A percentile compares a stretch with the other conserved stretches of the same genome.
Conservation (phyloP, 768 basidiomycete species). For the Guyanaporus albipodus region DNA sequence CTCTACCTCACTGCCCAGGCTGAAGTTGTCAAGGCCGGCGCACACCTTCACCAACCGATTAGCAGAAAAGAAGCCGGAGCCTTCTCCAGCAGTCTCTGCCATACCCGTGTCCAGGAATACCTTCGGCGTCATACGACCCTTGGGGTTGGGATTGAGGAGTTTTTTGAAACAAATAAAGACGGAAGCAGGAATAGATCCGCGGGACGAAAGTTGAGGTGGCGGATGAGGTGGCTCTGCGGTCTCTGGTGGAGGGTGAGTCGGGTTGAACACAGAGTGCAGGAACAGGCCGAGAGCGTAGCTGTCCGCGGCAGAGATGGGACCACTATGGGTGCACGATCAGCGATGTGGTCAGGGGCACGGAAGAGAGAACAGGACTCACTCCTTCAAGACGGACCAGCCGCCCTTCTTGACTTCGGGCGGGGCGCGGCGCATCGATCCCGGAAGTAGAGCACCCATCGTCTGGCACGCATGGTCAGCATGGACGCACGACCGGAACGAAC, state of each 20-base stretch:
- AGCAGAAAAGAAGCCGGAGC: constrained; percentile 71
- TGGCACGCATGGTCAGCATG: constrained; percentile 28
- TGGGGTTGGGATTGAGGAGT: constrained; percentile 86
- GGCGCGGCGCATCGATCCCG: constrained; percentile 56
- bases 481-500: too few relatives aligned
- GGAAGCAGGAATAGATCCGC: constrained; percentile 68
- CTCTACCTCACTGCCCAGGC: constrained; percentile 75
- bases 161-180: constrained; percentile 83
- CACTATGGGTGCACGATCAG: constrained; percentile 29
- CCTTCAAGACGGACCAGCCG: constrained; percentile 81
- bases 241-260: constrained; percentile 63
- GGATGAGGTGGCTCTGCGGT: constrained; percentile 69
- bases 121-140: constrained; percentile 70
- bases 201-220: constrained; percentile 71
- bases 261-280: constrained; percentile 85
- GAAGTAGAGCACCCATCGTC: constrained; percentile 65
- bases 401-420: constrained; percentile 86
- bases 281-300: constrained; percentile 87
- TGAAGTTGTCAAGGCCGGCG: constrained; percentile 80
- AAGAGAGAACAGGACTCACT: constrained; percentile 47
- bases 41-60: constrained; percentile 87
- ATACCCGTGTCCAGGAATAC: constrained; percentile 79
- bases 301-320: constrained; percentile 65
- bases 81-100: constrained; percentile 53
- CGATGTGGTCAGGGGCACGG: background rate